phyloP scores from a whole-genome alignment of 352 stramenopile genomes.

The Phytophthora rubi region DNA sequence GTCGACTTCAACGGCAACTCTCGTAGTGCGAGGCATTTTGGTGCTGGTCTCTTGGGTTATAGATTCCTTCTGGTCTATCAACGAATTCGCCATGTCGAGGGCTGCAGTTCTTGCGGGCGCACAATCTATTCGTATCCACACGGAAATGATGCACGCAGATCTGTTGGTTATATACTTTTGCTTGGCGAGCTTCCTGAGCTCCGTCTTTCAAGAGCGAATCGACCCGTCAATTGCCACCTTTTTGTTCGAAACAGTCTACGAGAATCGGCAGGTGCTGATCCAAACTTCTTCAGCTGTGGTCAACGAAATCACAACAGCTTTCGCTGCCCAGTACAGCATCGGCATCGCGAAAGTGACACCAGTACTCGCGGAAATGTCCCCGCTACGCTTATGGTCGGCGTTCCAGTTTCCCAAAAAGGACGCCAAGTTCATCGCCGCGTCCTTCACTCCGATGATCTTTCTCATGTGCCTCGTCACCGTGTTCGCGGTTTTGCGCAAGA shows the following conservation, averaged over 20 bases:
- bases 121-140: constrained; percentile 20
- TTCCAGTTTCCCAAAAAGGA: constrained; percentile 27
- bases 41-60: constrained; percentile 37
- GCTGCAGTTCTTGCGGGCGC: constrained; percentile 14
- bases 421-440: constrained; percentile 16
- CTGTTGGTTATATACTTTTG: constrained; percentile 29
- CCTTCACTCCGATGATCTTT: constrained; percentile 25
- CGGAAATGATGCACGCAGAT: constrained; percentile 39
- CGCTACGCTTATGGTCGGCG: constrained; percentile 18
- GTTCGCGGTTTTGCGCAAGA: constrained; percentile 20
- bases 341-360: constrained; percentile 20
- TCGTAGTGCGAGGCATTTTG: constrained; percentile 26
- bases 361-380: constrained; percentile 22
- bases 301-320: constrained; percentile 12
- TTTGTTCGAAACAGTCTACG: constrained; percentile 25
- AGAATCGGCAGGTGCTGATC: constrained; percentile 14
- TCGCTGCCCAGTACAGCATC: constrained; percentile 10
- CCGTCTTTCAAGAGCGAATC: constrained; percentile 28
- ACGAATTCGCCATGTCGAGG: constrained; percentile 37
- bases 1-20: constrained; percentile 30
- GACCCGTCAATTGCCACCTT: constrained; percentile 26
- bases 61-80: constrained; percentile 40
- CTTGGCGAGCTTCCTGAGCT: constrained; percentile 25
- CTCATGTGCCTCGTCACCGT: constrained; percentile 12
- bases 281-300: constrained; percentile 6